Conservation (phyloP, 345 rosid species). For the Nephelium lappaceum region DNA sequence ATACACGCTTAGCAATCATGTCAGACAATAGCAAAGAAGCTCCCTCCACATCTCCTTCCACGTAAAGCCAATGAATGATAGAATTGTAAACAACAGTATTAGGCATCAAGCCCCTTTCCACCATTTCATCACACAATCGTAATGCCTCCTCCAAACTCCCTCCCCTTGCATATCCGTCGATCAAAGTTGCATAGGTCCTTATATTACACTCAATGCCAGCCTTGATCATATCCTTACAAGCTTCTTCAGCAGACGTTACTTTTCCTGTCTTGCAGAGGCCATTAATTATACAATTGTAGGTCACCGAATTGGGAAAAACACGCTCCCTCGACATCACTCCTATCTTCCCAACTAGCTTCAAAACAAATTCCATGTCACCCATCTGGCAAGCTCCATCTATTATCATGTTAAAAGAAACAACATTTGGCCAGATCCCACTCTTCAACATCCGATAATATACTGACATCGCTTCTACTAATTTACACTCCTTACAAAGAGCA, state of each 20-base stretch:
- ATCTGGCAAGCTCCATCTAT: slow-evolving; percentile 60
- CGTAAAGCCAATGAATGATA: slow-evolving; percentile 58
- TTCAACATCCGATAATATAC: slow-evolving; percentile 62
- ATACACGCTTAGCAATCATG: slow-evolving; percentile 47
- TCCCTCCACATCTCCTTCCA: slow-evolving; percentile 56
- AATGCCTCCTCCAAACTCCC: slow-evolving; percentile 57
- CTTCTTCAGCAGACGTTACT: slow-evolving; percentile 44
- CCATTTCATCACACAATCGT: slow-evolving; percentile 63
- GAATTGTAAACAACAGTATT: slow-evolving; percentile 60
- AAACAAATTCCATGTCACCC: slow-evolving; percentile 45
- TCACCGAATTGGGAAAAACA: slow-evolving; percentile 56
- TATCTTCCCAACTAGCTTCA: slow-evolving; percentile 48
- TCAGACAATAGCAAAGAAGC: slow-evolving; percentile 45
- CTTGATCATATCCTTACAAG: slow-evolving; percentile 48
- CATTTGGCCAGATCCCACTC: slow-evolving; percentile 64
- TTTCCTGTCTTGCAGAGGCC: slow-evolving; percentile 65
- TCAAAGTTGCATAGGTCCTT: slow-evolving; percentile 69
- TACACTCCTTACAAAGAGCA: slow-evolving; percentile 58
- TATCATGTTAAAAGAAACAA: slow-evolving; percentile 70
- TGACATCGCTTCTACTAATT: slow-evolving; percentile 50
- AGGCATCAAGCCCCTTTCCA: slow-evolving; percentile 52
- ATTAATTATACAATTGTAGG: slow-evolving; percentile 58
- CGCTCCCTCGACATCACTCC: slow-evolving; percentile 43
- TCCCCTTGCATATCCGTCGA: slow-evolving; percentile 59
- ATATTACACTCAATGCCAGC: slow-evolving; percentile 54